Conservation (phyloP, 768 basidiomycete genomes). For the Boletellus sp. region DNA sequence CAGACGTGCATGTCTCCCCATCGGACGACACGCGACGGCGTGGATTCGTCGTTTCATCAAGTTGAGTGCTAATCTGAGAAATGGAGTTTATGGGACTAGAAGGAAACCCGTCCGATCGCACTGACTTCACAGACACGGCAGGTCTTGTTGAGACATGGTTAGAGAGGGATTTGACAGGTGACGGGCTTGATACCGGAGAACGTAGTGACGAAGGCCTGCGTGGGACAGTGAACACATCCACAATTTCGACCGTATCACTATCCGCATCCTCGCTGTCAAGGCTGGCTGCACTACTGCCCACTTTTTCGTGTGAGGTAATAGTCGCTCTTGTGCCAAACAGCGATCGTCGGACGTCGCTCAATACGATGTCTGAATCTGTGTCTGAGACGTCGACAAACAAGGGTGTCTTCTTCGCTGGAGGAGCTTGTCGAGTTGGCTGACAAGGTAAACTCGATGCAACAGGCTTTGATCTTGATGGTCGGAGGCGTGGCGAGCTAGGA, state of each 20-base stretch:
- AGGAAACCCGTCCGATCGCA: constrained; percentile 3
- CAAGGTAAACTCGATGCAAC: neutral
- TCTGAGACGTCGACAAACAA: constrained; percentile 25
- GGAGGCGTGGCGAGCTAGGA: constrained; percentile 1
- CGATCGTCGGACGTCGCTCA: constrained; percentile 9
- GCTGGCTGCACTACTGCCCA: constrained; percentile 10
- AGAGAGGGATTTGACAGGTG: neutral
- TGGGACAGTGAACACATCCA: constrained; percentile 24
- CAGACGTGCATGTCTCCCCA: neutral
- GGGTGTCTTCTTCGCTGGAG: constrained; percentile 9
- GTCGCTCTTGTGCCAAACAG: neutral
- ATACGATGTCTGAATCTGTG: constrained; percentile 18
- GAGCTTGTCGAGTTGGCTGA: neutral
- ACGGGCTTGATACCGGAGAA: constrained; percentile 22
- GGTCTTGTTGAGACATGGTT: neutral
- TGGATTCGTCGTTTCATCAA: neutral
- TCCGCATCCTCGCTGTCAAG: neutral
- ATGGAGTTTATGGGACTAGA: constrained; percentile 9
- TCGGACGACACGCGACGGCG: constrained; percentile 2
- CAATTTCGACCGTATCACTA: constrained; percentile 6
- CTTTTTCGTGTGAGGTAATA: neutral
- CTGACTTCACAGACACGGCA: neutral
- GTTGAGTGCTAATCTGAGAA: neutral
- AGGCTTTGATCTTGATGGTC: neutral
- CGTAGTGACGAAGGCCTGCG: constrained; percentile 16